Evolutionary conservation across 768 basidiomycete species (phyloP).

Genomic region (Boletales sp.): DNA sequence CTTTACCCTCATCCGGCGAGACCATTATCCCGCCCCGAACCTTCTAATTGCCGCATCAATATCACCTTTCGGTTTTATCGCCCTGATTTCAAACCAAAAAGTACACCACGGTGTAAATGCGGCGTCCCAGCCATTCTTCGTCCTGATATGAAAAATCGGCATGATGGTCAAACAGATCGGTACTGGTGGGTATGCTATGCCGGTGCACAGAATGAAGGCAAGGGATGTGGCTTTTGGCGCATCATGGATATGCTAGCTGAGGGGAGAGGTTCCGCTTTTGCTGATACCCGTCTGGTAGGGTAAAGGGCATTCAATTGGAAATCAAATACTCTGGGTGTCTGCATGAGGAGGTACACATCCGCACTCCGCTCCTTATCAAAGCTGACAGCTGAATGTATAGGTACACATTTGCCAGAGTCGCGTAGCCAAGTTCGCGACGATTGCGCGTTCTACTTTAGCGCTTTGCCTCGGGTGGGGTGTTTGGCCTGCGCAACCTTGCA

Average conservation of each 20-base stretch:
- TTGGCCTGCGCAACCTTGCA: not conserved
- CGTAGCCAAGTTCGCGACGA: too few relatives aligned
- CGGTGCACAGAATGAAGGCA: slow-evolving; percentile 79
- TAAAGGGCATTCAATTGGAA: not conserved
- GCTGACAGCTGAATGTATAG: not conserved
- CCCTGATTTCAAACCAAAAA: slow-evolving; percentile 69
- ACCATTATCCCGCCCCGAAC: slow-evolving; percentile 28
- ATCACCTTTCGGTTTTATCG: slow-evolving; percentile 86
- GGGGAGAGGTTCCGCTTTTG: slow-evolving; percentile 51
- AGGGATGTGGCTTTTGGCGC: slow-evolving; percentile 75
- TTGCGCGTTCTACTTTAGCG: too few relatives aligned
- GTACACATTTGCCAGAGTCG: too few relatives aligned
- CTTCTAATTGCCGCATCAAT: slow-evolving; percentile 73
- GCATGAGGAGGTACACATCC: slow-evolving; percentile 2
- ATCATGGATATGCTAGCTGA: slow-evolving; percentile 68
- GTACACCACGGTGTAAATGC: slow-evolving; percentile 71
- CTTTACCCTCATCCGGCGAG: slow-evolving; percentile 37
- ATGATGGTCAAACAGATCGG: slow-evolving; percentile 47
- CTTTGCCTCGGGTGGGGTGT: not conserved
- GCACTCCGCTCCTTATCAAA: not conserved
- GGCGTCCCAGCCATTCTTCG: slow-evolving; percentile 65
- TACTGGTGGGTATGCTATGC: slow-evolving; percentile 82
- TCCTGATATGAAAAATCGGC: slow-evolving; percentile 75
- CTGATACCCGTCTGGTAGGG: slow-evolving; percentile 13
- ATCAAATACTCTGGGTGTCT: not conserved